phyloP scores from a whole-genome alignment of 805 yeast species.

The Kodamaea restingae region DNA sequence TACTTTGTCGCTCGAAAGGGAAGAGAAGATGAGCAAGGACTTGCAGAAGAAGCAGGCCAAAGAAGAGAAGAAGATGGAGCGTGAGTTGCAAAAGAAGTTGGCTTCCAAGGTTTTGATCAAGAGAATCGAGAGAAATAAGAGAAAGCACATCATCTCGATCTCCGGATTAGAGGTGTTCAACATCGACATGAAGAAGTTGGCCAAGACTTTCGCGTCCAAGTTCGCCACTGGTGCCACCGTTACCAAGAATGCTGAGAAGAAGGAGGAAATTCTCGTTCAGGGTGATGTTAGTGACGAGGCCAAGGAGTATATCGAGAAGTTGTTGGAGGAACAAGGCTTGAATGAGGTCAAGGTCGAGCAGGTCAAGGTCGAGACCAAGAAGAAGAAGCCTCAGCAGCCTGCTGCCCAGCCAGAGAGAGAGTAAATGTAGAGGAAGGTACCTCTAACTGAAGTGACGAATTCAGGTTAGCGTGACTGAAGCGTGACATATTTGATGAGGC shows the following conservation, averaged over 20 bases:
- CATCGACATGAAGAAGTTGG: constrained; percentile 82
- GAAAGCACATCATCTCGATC: constrained; percentile 82
- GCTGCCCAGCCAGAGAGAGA: neutral
- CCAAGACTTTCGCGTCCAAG: constrained; percentile 88
- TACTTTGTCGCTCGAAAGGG: constrained; percentile 67
- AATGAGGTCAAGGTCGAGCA: constrained; percentile 85
- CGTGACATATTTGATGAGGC: no score
- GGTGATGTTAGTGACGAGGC: constrained; percentile 95
- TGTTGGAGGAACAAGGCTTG: constrained; percentile 78
- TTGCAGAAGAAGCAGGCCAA: constrained; percentile 80
- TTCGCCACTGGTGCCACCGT: constrained; percentile 96
- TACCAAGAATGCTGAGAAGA: constrained; percentile 83
- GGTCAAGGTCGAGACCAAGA: constrained; percentile 75
- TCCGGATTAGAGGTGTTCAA: constrained; percentile 86
- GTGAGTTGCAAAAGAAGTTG: constrained; percentile 74
- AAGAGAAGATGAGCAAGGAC: constrained; percentile 77
- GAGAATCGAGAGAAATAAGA: constrained; percentile 84
- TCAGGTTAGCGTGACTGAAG: no score
- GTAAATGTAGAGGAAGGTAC: no score
- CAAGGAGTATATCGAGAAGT: constrained; percentile 63
- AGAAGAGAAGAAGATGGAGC: constrained; percentile 79
- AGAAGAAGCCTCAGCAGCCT: constrained; percentile 26
- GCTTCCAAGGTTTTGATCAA: constrained; percentile 80
- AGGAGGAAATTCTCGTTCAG: constrained; percentile 87
- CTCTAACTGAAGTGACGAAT: no score